Percentiles rank a stretch among this genome's conserved stretches.
Conservation (phyloP, 768 basidiomycete genomes). For the Glaciozyma antarctica region DNA sequence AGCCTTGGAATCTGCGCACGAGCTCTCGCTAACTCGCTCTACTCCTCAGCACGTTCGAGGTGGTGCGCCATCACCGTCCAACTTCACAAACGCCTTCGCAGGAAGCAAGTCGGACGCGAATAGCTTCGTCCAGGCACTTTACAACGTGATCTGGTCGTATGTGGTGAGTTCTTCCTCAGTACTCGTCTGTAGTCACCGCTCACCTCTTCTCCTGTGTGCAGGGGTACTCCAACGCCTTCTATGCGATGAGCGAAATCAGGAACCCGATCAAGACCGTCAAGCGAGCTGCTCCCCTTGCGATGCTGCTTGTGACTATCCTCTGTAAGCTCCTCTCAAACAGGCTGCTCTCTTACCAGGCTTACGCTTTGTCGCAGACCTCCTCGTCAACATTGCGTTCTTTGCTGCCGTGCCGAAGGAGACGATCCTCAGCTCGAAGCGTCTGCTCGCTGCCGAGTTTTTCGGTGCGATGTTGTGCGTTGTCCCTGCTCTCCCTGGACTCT, state of each 20-base stretch:
- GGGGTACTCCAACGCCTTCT: conserved; percentile 20
- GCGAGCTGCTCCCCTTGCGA: conserved; percentile 27
- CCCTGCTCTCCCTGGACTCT: no score
- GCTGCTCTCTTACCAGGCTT: no score
- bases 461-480: conserved; percentile 11
- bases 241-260: conserved; percentile 23
- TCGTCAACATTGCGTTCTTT: conserved; percentile 30
- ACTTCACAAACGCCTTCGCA: conserved; percentile 31
- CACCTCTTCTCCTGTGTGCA: no score
- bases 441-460: conserved; percentile 27
- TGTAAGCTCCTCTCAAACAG: background rate
- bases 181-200: no score
- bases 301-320: conserved; percentile 23
- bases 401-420: conserved; percentile 26
- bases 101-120: conserved; percentile 27
- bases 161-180: background rate
- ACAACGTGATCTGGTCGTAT: conserved; percentile 23
- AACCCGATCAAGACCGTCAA: conserved; percentile 26
- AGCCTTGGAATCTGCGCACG: background rate
- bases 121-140: conserved; percentile 24
- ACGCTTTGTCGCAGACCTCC: conserved; percentile 7
- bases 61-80: conserved; percentile 15
- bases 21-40: background rate
- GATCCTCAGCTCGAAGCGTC: conserved; percentile 14
- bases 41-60: background rate